Conservation (phyloP, 2,329 filamentous ascomycete genomes). For the Fusarium camptoceras region DNA sequence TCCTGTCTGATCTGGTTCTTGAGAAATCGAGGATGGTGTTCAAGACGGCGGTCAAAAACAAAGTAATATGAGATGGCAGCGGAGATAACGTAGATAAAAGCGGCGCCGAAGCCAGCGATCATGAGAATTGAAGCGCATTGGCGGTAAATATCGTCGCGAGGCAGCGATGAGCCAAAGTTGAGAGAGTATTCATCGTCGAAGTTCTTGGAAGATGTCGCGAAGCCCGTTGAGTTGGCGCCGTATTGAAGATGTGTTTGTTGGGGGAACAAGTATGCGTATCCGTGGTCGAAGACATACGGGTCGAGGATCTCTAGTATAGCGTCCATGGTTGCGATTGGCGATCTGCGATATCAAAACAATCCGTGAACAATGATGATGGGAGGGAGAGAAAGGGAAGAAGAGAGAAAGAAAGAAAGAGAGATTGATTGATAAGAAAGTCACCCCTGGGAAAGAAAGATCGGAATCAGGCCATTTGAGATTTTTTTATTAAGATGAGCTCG, state of each 20-base stretch:
- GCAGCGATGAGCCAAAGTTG: conserved; percentile 49
- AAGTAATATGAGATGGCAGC: conserved; percentile 79
- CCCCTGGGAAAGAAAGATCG: background rate
- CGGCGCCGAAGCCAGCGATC: conserved; percentile 55
- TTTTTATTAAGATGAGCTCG: conserved; percentile 27
- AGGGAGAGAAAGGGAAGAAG: background rate
- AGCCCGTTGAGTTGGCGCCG: conserved; percentile 32
- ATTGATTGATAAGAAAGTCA: conserved; percentile 26
- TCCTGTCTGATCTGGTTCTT: conserved; percentile 61
- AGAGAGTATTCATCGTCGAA: conserved; percentile 34
- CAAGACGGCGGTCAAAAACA: conserved; percentile 63
- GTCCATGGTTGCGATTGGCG: conserved; percentile 50
- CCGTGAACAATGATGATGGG: background rate
- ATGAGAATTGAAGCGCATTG: conserved; percentile 54
- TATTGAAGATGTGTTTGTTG: conserved; percentile 31
- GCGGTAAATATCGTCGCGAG: conserved; percentile 57
- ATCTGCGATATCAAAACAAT: background rate
- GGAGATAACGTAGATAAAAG: conserved; percentile 71
- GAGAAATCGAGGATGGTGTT: conserved; percentile 61
- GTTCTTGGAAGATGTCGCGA: conserved; percentile 17
- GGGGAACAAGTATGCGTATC: conserved; percentile 55
- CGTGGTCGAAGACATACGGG: conserved; percentile 55
- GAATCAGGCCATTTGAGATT: conserved; percentile 22
- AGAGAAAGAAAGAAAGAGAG: background rate
- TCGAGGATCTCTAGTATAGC: conserved; percentile 56